A percentile compares a stretch with the other conserved stretches of the same genome.
Evolutionary conservation across 768 basidiomycete species (phyloP).

Genomic region (Amanita pseudoporphyria): DNA sequence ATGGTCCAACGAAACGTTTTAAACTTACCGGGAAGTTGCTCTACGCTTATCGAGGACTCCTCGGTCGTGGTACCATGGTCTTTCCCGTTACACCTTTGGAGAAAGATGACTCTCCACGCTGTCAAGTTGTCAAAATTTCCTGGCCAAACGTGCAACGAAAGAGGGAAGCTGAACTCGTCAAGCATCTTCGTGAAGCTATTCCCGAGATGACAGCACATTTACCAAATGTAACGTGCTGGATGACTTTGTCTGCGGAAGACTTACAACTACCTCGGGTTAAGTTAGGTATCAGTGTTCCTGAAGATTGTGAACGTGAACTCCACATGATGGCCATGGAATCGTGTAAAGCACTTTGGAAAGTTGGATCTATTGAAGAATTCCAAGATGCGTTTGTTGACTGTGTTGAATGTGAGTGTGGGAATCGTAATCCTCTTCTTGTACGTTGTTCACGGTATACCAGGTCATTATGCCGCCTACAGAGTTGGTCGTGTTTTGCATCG

Average conservation of each 20-base stretch:
- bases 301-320: slow-evolving; percentile 10
- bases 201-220: slow-evolving; percentile 10
- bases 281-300: neutral
- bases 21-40: too few species aligned
- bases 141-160: slow-evolving; percentile 10
- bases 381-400: slow-evolving; percentile 19
- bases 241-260: slow-evolving; percentile 2
- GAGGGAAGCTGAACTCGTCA: slow-evolving; percentile 8
- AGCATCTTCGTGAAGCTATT: slow-evolving; percentile 3
- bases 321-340: slow-evolving; percentile 12
- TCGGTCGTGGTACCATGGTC: slow-evolving; percentile 14
- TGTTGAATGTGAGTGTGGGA: slow-evolving; percentile 18
- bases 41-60: slow-evolving; percentile 6
- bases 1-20: too few species aligned
- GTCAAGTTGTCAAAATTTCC: slow-evolving; percentile 10
- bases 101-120: neutral
- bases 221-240: slow-evolving; percentile 6
- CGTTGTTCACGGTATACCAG: slow-evolving; percentile 6
- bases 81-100: slow-evolving; percentile 3
- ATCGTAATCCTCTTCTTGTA: neutral
- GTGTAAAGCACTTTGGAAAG: slow-evolving; percentile 16
- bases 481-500: slow-evolving; percentile 19
- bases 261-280: slow-evolving; percentile 9
- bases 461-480: slow-evolving; percentile 16
- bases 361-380: slow-evolving; percentile 16